A percentile compares a stretch with the other conserved stretches of the same genome.
phyloP scores from a whole-genome alignment of 108 stramenopile genomes.

The Cyclostephanos tholiformis region DNA sequence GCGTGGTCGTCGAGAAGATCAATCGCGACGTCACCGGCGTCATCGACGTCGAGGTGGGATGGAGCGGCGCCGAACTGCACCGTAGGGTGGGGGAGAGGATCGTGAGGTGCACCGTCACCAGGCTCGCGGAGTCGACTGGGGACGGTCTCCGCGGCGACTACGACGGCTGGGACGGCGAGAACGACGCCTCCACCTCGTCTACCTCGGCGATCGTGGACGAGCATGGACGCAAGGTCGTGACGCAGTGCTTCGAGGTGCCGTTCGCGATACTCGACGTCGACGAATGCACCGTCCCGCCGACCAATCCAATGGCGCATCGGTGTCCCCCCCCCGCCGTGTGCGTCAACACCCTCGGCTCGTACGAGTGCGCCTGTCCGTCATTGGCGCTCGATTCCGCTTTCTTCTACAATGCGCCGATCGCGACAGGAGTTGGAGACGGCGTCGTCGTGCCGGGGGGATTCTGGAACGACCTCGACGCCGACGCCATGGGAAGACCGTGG shows the following conservation, averaged over 20 bases:
- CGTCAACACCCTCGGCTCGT: constrained; percentile 89
- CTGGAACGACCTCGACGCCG: not conserved
- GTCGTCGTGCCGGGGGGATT: constrained; percentile 36
- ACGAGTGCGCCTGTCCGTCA: constrained; percentile 87
- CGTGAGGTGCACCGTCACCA: constrained; percentile 74
- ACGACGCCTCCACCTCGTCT: not conserved
- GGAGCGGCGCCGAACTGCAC: constrained; percentile 82
- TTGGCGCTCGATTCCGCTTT: not conserved
- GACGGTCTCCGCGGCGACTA: not conserved
- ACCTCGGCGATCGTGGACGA: constrained; percentile 31
- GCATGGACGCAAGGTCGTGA: constrained; percentile 49
- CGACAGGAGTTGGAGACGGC: not conserved
- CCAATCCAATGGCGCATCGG: constrained; percentile 76
- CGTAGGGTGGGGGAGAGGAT: constrained; percentile 80
- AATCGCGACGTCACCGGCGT: constrained; percentile 84
- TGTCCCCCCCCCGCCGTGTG: constrained; percentile 75
- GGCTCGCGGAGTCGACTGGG: constrained; percentile 46
- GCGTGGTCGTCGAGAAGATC: constrained; percentile 73
- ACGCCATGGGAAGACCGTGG: not conserved
- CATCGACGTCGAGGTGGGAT: constrained; percentile 84
- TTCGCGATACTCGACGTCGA: constrained; percentile 88
- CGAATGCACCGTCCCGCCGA: constrained; percentile 76
- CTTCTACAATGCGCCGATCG: not conserved
- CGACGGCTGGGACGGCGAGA: not conserved
- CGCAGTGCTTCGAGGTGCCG: constrained; percentile 87